phyloP scores from a whole-genome alignment of 345 rosid species.

The Gossypium anomalum region DNA sequence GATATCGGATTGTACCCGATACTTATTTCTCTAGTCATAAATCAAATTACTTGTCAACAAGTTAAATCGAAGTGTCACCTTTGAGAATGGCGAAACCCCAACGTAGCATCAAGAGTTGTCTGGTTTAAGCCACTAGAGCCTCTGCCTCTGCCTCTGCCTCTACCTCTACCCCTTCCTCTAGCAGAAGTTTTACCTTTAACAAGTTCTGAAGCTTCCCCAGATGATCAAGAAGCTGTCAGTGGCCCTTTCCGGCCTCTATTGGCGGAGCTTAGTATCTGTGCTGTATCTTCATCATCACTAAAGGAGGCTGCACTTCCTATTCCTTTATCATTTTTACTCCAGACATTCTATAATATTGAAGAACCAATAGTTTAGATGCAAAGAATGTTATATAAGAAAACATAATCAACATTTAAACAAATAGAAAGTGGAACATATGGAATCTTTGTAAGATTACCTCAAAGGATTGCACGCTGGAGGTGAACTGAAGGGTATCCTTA shows the following conservation, averaged over 20 bases:
- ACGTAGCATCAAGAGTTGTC: constrained; percentile 73
- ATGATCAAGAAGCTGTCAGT: constrained; percentile 39
- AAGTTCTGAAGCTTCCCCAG: constrained; percentile 31
- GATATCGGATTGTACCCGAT: background rate
- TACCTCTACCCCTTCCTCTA: constrained; percentile 89
- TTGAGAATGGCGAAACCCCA: constrained; percentile 70
- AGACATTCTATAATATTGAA: constrained; percentile 40
- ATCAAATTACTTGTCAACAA: constrained; percentile 1
- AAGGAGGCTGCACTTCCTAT: constrained; percentile 58
- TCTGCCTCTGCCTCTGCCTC: constrained; percentile 48
- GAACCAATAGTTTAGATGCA: constrained; percentile 14
- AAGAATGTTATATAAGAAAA: constrained; percentile 21
- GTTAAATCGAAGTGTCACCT: constrained; percentile 39
- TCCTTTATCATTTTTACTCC: constrained; percentile 47
- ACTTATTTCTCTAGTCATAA: background rate
- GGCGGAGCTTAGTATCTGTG: constrained; percentile 44
- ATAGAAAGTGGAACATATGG: background rate
- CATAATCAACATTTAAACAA: background rate
- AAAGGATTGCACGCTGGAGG: constrained; percentile 46
- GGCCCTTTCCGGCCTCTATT: constrained; percentile 62
- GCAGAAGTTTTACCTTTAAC: constrained; percentile 61
- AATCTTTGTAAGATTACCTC: constrained; percentile 40
- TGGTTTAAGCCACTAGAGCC: constrained; percentile 73
- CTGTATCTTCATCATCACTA: constrained; percentile 87
- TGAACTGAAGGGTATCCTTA: constrained; percentile 44